Conservation (phyloP, 371 early-diverging fungal genomes). For the Antonospora locustae region DNA sequence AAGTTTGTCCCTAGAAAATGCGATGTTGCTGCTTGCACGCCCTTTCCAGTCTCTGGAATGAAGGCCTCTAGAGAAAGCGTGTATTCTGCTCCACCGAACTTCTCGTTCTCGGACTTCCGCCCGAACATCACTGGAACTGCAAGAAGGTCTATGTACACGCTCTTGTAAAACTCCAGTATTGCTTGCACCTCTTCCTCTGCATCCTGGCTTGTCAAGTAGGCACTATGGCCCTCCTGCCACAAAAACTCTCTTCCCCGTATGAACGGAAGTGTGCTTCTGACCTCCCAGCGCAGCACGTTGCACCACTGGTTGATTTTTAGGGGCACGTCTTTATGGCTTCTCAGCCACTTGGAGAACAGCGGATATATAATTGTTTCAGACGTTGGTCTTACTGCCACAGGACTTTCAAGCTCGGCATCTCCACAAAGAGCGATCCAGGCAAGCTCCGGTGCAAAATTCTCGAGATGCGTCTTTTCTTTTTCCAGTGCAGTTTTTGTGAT, state of each 20-base stretch:
- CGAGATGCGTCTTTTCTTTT: slow-evolving; percentile 93
- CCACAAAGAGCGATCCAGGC: slow-evolving; percentile 98
- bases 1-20: slow-evolving; percentile 98
- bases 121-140: slow-evolving; percentile 97
- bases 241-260: slow-evolving; percentile 95
- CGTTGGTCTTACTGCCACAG: slow-evolving; percentile 95
- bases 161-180: slow-evolving; percentile 81
- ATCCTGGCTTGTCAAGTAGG: slow-evolving; percentile 72
- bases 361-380: slow-evolving; percentile 99
- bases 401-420: slow-evolving; percentile 73
- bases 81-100: slow-evolving; percentile 95
- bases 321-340: slow-evolving; percentile 91
- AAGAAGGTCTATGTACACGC: slow-evolving; percentile 83
- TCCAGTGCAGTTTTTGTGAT: slow-evolving; percentile 74
- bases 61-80: slow-evolving; percentile 96
- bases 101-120: slow-evolving; percentile 93
- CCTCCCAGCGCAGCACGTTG: slow-evolving; percentile 99
- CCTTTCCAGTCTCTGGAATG: slow-evolving; percentile 89
- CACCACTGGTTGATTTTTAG: slow-evolving; percentile 98
- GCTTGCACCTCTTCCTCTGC: slow-evolving; percentile 76
- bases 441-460: slow-evolving; percentile 96
- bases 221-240: slow-evolving; percentile 99
- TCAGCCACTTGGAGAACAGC: slow-evolving; percentile 91
- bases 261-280: slow-evolving; percentile 97
- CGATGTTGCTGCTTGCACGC: slow-evolving; percentile 95